phyloP scores from a whole-genome alignment of 768 basidiomycete species.

The Nidularia pulvinata region DNA sequence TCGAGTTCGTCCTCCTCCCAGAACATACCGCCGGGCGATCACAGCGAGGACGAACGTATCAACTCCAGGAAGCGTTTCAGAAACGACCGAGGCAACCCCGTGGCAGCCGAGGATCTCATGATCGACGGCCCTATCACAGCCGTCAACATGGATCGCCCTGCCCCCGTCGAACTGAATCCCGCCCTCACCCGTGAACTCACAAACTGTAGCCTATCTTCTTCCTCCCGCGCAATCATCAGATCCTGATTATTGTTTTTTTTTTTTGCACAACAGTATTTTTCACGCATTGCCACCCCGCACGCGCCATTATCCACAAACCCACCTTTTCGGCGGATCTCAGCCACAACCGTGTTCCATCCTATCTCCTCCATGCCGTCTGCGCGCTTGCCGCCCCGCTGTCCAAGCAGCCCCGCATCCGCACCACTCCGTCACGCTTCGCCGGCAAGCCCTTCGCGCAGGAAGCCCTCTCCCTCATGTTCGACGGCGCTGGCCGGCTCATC shows the following conservation, averaged over 20 bases:
- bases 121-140: conserved; percentile 34
- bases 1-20: conserved; percentile 12
- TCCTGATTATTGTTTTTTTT: conserved; percentile 5
- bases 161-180: conserved; percentile 52
- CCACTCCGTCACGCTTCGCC: conserved; percentile 52
- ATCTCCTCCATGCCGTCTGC: conserved; percentile 74
- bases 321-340: conserved; percentile 69
- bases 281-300: conserved; percentile 77
- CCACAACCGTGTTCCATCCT: conserved; percentile 64
- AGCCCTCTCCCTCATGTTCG: conserved; percentile 71
- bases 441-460: conserved; percentile 59
- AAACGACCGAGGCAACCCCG: conserved; percentile 34
- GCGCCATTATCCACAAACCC: conserved; percentile 77
- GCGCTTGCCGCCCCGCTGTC: conserved; percentile 80
- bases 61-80: conserved; percentile 50
- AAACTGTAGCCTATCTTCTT: conserved; percentile 49
- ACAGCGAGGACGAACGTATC: conserved; percentile 37
- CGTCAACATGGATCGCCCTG: conserved; percentile 37
- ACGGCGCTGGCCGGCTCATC: conserved; percentile 60
- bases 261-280: conserved; percentile 63
- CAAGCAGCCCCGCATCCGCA: conserved; percentile 61
- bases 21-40: conserved; percentile 17
- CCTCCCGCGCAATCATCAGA: conserved; percentile 7
- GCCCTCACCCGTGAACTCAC: conserved; percentile 71
- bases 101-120: conserved; percentile 34